Percentiles rank a stretch among this genome's conserved stretches.
These are phyloP conservation scores for Ogataea hybrid DNA, from an alignment of 1,139 yeast genomes.

Conservation along the genomic window DNA sequence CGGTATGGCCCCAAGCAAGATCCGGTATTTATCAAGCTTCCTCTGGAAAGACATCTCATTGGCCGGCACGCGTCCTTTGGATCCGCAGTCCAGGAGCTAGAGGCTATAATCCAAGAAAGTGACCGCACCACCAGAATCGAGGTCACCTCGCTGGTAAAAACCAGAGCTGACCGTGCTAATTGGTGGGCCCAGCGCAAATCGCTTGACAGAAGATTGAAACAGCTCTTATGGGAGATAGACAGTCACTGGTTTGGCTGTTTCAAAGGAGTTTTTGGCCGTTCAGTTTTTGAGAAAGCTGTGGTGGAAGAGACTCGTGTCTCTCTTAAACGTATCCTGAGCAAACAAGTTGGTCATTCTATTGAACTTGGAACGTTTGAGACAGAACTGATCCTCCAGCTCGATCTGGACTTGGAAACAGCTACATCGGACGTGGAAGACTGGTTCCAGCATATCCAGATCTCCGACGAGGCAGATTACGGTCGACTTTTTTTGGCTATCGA, in stretches of 20 bases:
- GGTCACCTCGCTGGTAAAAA: slow-evolving; percentile 48
- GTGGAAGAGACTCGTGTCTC: too few species aligned
- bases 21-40: slow-evolving; percentile 50
- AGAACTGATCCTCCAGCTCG: too few species aligned
- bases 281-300: slow-evolving; percentile 30
- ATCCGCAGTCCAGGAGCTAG: slow-evolving; percentile 45
- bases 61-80: slow-evolving; percentile 48
- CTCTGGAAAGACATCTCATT: slow-evolving; percentile 51
- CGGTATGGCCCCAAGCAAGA: slow-evolving; percentile 3
- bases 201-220: slow-evolving; percentile 56
- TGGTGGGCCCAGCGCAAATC: slow-evolving; percentile 80
- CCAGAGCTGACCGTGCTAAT: slow-evolving; percentile 57
- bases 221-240: slow-evolving; percentile 60
- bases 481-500: slow-evolving; percentile 49
- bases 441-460: too few species aligned
- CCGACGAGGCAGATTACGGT: slow-evolving; percentile 63
- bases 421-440: too few species aligned
- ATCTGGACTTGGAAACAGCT: too few species aligned
- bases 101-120: slow-evolving; percentile 55
- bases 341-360: too few species aligned
- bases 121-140: slow-evolving; percentile 55
- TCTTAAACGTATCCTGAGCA: too few species aligned
- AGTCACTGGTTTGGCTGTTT: slow-evolving; percentile 82
- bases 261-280: slow-evolving; percentile 51
- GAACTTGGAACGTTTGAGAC: too few species aligned